Evolutionary conservation across 1,284 basidiomycete species (phyloP).

Genomic region (Ceratobasidium sp.): DNA sequence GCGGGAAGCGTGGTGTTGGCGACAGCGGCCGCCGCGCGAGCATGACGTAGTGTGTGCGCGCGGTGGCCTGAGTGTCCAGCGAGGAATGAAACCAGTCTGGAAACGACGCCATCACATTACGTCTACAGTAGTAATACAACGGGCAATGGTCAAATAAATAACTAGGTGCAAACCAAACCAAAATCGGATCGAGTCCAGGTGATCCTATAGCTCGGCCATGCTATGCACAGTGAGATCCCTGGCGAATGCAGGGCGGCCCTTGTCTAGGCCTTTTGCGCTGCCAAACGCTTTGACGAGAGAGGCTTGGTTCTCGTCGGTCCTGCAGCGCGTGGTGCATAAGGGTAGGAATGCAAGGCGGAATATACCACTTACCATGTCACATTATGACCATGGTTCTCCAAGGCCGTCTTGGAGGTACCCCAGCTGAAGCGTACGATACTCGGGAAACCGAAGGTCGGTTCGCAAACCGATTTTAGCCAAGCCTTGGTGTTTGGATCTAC

Average conservation of each 20-base stretch:
- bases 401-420: constrained; percentile 87
- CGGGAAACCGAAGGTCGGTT: constrained; percentile 93
- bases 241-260: constrained; percentile 68
- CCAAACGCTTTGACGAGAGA: constrained; percentile 77
- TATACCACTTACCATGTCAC: constrained; percentile 74
- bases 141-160: neutral
- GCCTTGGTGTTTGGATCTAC: constrained; percentile 90
- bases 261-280: constrained; percentile 68
- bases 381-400: constrained; percentile 72
- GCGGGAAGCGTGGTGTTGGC: constrained; percentile 15
- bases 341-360: neutral
- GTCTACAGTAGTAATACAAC: neutral
- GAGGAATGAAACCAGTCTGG: too few species aligned
- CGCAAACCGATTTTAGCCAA: constrained; percentile 78
- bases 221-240: constrained; percentile 76
- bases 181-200: neutral
- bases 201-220: constrained; percentile 57
- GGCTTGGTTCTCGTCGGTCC: constrained; percentile 82
- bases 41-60: constrained; percentile 6
- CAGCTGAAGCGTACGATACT: constrained; percentile 93
- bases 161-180: neutral
- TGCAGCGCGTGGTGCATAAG: constrained; percentile 49
- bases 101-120: neutral
- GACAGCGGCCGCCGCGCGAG: neutral
- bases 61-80: neutral